Evolutionary conservation across 2,329 filamentous ascomycete genomes (phyloP), one percentile per base, ranked within the genome.

Genomic region (Pyrenochaeta sp.): DNA sequence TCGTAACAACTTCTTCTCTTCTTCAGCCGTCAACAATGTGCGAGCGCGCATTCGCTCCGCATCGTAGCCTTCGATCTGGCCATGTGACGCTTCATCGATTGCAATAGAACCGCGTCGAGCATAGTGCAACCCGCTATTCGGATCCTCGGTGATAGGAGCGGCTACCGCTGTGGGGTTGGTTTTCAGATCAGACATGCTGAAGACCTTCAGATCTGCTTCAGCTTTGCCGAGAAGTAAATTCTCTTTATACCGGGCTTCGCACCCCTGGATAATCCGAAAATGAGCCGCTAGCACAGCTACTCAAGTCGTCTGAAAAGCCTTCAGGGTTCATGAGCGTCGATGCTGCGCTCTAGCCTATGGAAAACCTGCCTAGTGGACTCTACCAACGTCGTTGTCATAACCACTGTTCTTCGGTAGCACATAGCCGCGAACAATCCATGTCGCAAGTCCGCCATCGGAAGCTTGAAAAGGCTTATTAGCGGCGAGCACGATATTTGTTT

Each of bases 1-100:
- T 5, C 65, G 56, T 37, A 69, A 68, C 10, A 83, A 63, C 54
- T 73, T 81, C 61, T 78, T 82, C 58, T 83, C 81, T 56, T 83
- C 81, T 4, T 76, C 78, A 0, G 73, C 72, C 1, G 60, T 60
- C 46, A 63, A 51, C 12, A 64, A 49, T 19, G 61, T 57, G n/a
- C 58, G 56, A 3, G 61, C 61, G 10, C 50, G 56, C 61, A 64
- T 62, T 13, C 58, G 47, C 13, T 62, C 58, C 22, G 47, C 53
- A 22, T 64, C 58, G 30, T 61, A 64, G n/a, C 61, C 61, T 8
- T 59, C 39, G 34, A 64, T 62, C 5, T 51, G 22, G 15, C 39
- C n/a, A 12, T 50, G 45, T 2, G 40, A 7, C 1, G 36, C 42
- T n/a, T 36, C 25, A 12, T 57, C 51, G 13, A 55, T 37, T 6